Percentiles rank a stretch among this genome's conserved stretches.
Evolutionary conservation across 31 red algal genomes (phyloP).

Genomic region (Bonnemaisonia californica): DNA sequence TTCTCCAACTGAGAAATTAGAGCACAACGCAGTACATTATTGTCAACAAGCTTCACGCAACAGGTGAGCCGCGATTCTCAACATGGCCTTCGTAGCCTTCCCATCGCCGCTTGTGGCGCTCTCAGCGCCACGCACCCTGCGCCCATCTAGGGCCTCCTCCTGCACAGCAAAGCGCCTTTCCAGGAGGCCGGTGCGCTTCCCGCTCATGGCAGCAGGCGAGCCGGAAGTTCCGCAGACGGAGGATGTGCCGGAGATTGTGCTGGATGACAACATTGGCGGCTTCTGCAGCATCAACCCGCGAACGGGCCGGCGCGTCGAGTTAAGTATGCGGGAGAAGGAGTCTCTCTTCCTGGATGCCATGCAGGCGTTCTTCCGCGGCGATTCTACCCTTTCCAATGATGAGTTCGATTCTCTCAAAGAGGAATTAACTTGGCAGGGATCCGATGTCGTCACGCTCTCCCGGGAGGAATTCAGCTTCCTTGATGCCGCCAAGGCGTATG

Average conservation of each 20-base stretch:
- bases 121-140: too few species aligned
- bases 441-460: slow-evolving; percentile 73
- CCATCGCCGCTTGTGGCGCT: too few species aligned
- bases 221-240: neutral
- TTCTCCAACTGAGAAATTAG: too few species aligned
- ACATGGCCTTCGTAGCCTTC: too few species aligned
- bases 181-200: too few species aligned
- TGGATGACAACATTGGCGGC: slow-evolving; percentile 82
- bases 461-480: slow-evolving; percentile 92
- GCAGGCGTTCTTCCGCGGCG: slow-evolving; percentile 83
- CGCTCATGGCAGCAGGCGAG: neutral
- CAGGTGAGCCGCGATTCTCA: too few species aligned
- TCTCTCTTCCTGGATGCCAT: slow-evolving; percentile 89
- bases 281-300: slow-evolving; percentile 76
- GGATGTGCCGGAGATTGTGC: slow-evolving; percentile 42
- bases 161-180: too few species aligned
- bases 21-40: too few species aligned
- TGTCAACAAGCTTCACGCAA: too few species aligned
- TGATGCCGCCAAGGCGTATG: slow-evolving; percentile 84
- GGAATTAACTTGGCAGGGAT: slow-evolving; percentile 98
- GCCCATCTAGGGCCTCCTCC: too few species aligned
- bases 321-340: slow-evolving; percentile 90
- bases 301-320: slow-evolving; percentile 74
- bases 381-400: slow-evolving; percentile 77
- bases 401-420: slow-evolving; percentile 97